Conservation (phyloP, 2,329 filamentous ascomycete species). For the Diaporthe humulicola region DNA sequence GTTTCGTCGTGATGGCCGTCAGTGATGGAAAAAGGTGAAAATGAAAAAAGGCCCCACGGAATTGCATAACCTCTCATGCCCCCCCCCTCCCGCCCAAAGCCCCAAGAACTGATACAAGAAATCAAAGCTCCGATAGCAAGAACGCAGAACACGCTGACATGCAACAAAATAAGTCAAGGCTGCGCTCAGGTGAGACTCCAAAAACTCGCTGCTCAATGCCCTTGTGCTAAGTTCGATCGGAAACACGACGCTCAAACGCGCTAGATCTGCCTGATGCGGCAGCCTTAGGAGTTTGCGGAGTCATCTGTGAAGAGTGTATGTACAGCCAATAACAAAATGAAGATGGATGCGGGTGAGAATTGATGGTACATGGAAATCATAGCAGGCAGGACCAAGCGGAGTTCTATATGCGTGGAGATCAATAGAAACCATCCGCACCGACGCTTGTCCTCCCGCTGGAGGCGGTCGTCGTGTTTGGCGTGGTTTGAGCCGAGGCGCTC, state of each 20-base stretch:
- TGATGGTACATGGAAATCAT: not conserved
- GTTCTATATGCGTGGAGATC: not conserved
- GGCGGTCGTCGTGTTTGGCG: slow-evolving; percentile 50
- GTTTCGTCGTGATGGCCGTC: slow-evolving; percentile 36
- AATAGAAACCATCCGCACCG: slow-evolving; percentile 52
- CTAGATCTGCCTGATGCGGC: not conserved
- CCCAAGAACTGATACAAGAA: not conserved
- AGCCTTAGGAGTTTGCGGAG: not conserved
- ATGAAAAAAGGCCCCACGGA: not conserved
- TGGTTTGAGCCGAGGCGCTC: slow-evolving; percentile 57
- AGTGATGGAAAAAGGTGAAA: not conserved
- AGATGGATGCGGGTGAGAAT: not conserved
- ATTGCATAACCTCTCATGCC: not conserved
- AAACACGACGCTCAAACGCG: slow-evolving; percentile 5
- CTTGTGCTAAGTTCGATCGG: not conserved
- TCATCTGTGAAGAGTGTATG: slow-evolving; percentile 4
- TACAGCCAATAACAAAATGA: slow-evolving; percentile 12
- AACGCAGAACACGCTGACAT: slow-evolving; percentile 11
- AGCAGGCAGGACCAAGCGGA: not conserved
- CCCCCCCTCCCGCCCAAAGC: not conserved
- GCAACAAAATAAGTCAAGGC: slow-evolving; percentile 8
- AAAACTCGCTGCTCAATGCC: slow-evolving; percentile 34
- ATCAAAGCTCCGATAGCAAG: not conserved
- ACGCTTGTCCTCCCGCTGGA: slow-evolving; percentile 46
- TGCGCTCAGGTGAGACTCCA: slow-evolving; percentile 12